These are phyloP conservation scores for Leccinum boreale DNA, from an alignment of 768 basidiomycete species.

Conservation along the genomic window DNA sequence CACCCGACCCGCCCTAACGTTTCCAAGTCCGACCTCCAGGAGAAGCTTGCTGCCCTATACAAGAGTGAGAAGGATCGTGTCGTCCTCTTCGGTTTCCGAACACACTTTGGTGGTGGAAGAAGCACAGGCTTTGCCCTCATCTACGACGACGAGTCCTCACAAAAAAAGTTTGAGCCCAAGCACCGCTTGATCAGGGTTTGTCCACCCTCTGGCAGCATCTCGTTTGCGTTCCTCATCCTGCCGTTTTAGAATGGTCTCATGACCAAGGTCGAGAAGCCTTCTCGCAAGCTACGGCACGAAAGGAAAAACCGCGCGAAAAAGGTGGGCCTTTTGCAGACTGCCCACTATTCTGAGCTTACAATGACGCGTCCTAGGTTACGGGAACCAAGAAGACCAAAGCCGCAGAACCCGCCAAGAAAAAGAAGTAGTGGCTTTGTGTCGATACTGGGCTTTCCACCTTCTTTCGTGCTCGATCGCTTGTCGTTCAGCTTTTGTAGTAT, in stretches of 20 bases:
- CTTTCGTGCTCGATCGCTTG: conserved; percentile 19
- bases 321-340: conserved; percentile 42
- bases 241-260: conserved; percentile 56
- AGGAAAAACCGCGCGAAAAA: conserved; percentile 99
- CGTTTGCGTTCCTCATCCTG: conserved; percentile 3
- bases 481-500: conserved; percentile 36
- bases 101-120: conserved; percentile 96
- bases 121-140: conserved; percentile 97
- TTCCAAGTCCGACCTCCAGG: conserved; percentile 85
- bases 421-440: conserved; percentile 62
- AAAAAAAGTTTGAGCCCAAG: conserved; percentile 97
- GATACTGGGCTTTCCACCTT: conserved; percentile 12
- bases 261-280: conserved; percentile 83
- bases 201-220: conserved; percentile 17
- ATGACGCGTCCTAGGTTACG: conserved; percentile 59
- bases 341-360: conserved; percentile 10
- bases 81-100: conserved; percentile 91
- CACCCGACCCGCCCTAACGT: conserved; percentile 96
- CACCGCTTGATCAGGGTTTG: conserved; percentile 91
- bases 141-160: conserved; percentile 92
- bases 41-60: conserved; percentile 90
- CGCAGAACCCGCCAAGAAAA: conserved; percentile 87
- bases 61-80: conserved; percentile 90
- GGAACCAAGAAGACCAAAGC: conserved; percentile 97
- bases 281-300: conserved; percentile 98